A percentile compares a stretch with the other conserved stretches of the same genome.
Conservation (phyloP, 2,329 filamentous ascomycete species). For the Teratosphaeria zuluensis region DNA sequence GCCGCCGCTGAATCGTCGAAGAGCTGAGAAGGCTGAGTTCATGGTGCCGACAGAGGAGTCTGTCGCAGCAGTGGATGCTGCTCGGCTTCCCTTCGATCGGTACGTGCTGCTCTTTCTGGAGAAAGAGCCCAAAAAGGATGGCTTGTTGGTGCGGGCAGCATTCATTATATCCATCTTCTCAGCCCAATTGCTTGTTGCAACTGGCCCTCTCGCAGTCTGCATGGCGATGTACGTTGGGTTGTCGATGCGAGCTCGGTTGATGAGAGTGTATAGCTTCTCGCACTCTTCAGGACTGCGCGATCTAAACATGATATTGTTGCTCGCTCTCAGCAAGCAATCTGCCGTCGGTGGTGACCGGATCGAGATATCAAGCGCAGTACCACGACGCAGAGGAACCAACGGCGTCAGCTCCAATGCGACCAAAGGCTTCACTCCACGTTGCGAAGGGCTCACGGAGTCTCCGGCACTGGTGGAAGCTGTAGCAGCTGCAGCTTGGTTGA, state of each 20-base stretch:
- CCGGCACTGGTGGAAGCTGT: conserved; percentile 29
- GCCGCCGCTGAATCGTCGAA: conserved; percentile 62
- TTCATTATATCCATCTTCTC: conserved; percentile 45
- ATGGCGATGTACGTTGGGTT: conserved; percentile 80
- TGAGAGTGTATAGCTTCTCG: conserved; percentile 69
- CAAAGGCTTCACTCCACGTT: conserved; percentile 38
- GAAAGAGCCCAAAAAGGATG: conserved; percentile 35
- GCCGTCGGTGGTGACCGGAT: conserved; percentile 75
- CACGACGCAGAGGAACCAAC: conserved; percentile 78
- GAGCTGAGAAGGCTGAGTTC: conserved; percentile 66
- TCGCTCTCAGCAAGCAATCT: conserved; percentile 58
- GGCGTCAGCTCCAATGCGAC: conserved; percentile 80
- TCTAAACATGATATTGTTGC: conserved; percentile 82
- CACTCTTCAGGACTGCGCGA: conserved; percentile 69
- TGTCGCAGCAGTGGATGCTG: conserved; percentile 51
- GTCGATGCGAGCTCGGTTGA: conserved; percentile 82
- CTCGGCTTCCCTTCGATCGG: conserved; percentile 44
- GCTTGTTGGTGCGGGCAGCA: conserved; percentile 32
- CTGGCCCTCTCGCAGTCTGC: conserved; percentile 59
- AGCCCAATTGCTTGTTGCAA: conserved; percentile 38
- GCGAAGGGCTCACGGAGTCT: conserved; percentile 30
- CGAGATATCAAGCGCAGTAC: conserved; percentile 86
- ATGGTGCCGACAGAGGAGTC: conserved; percentile 67
- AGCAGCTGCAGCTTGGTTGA: conserved; percentile 39
- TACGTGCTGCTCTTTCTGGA: conserved; percentile 47